Percentiles rank a stretch among this genome's conserved stretches.
phyloP scores from a whole-genome alignment of 2,329 filamentous ascomycete species.

The Aspergillus tamarii region DNA sequence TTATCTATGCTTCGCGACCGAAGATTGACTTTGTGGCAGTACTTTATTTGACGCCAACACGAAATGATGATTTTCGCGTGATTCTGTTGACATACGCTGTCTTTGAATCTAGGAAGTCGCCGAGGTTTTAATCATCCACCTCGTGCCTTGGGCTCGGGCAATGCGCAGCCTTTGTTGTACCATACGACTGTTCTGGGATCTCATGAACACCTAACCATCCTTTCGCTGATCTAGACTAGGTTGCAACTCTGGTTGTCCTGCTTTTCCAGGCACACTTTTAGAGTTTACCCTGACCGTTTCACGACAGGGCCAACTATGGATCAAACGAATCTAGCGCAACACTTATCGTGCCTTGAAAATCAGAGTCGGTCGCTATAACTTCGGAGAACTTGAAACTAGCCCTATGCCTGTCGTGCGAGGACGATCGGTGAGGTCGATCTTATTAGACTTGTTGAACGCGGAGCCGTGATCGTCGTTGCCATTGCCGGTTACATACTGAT shows the following conservation, averaged over 20 bases:
- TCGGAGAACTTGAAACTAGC: not conserved
- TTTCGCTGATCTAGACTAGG: not conserved
- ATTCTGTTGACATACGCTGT: not conserved
- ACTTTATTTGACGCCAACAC: not conserved
- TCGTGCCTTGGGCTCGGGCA: not conserved
- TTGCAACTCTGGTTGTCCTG: not conserved
- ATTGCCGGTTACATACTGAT: not conserved
- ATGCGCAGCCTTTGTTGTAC: not conserved
- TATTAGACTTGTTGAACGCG: not conserved
- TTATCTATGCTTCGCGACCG: not conserved
- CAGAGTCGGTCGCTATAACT: not conserved
- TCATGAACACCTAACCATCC: not conserved
- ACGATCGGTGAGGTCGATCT: not conserved
- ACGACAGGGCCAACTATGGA: not conserved
- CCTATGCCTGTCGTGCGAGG: not conserved
- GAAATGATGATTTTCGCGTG: not conserved
- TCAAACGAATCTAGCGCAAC: not conserved
- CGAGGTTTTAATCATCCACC: not conserved
- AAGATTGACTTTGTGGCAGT: not conserved
- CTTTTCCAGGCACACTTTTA: not conserved
- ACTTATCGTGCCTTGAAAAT: not conserved
- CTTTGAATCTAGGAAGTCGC: not conserved
- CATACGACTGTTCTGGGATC: not conserved
- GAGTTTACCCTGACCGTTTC: not conserved
- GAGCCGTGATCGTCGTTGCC: not conserved